Base-by-base conservation (phyloP, 805 yeast species). In the Millerozyma miso region DNA sequence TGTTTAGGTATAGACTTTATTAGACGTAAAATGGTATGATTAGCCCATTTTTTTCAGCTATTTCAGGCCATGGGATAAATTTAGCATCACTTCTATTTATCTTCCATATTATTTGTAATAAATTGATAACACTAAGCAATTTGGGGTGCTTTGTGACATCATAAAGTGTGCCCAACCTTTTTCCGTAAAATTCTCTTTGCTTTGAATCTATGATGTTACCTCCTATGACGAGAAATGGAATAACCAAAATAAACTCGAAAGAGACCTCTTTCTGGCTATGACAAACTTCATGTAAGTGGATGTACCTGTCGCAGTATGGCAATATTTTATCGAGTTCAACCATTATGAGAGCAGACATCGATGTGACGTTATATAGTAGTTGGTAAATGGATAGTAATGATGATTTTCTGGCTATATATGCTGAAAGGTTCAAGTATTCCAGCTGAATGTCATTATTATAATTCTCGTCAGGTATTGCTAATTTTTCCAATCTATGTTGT, bases 21-120 rank as follows among this genome's bases (percentile, higher is more conserved):
- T 18, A 37, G 8, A 37, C 39, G 31, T 37, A 37, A 10, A 37
- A 18, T 10, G 39, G 39, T 19, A 37, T 15, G 7, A 37, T 19
- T 8, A 37, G 31, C 6, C 39, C 39, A 13, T 16, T 13, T 15
- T 19, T 31, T 19, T 37, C 39, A 10, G 39, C 39, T 10, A 37
- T 4, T 7, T 37, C 33, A 14, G 39, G 39, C 39, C 39, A 37
- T 16, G 39, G 5, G 6, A 37, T 18, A 10, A n/a, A 37, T n/a
- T 26, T 20, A 14, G 20, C 19, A n/a, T 31, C 39, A 26, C 14
- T 7, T 19, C 8, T 14, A 37, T 37, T 19, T 18, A 18, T 16
- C 10, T 19, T 13, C 31, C 31, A 37, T 10, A 37, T 31, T 37
- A 4, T 13, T 26, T 20, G 33, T 7, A 19, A 10, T n/a, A 37